Evolutionary conservation across 306 rosid species (phyloP), one percentile per base, ranked within the genome.

Genomic region (Lathyrus tuberosus): DNA sequence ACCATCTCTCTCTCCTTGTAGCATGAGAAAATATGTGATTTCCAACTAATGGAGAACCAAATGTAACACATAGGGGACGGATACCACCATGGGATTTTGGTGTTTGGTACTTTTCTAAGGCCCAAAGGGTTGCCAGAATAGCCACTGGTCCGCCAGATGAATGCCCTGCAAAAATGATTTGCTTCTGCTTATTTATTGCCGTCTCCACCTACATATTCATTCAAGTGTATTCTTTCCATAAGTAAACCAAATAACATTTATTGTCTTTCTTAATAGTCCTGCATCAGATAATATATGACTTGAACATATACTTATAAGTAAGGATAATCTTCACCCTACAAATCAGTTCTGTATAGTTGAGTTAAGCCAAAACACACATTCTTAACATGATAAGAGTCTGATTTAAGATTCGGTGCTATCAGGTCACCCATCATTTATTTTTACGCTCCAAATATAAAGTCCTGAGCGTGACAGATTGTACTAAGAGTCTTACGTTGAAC

Each of bases 1-100:
- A 68, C 97, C 97, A 93, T 0, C 81, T 71, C 81, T 93, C 94
- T 63, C 98, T 60, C 69, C 78, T 72, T 16, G 91, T 84, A 18
- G 96, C 91, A 67, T 93, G 98, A 57, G 97, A 80, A 67, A 93
- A 77, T 26, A 93, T 76, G 73, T 69, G 81, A 69, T 84, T 68
- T 2, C 96, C 97, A 8, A 87, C 52, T 0, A 93, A 85, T 4
- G 98, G 97, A 41, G 96, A 88, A 20, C 98, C 96, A 12, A 88
- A 93, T 30, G 98, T 88, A 40, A 90, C 37, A 65, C 98, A 93
- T 0, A 71, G 10, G 5, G 88, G 81, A n/a, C 20, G 82, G 67
- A 31, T 48, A 0, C 33, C 48, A 2, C 18, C 58, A 0, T 4
- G n/a, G 1, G 41, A 47, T 38, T 58, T 15, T 8, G 41, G 53